Evolutionary conservation across 192 early-diverging fungal species (phyloP).

Genomic region (Blastocladiella britannica): DNA sequence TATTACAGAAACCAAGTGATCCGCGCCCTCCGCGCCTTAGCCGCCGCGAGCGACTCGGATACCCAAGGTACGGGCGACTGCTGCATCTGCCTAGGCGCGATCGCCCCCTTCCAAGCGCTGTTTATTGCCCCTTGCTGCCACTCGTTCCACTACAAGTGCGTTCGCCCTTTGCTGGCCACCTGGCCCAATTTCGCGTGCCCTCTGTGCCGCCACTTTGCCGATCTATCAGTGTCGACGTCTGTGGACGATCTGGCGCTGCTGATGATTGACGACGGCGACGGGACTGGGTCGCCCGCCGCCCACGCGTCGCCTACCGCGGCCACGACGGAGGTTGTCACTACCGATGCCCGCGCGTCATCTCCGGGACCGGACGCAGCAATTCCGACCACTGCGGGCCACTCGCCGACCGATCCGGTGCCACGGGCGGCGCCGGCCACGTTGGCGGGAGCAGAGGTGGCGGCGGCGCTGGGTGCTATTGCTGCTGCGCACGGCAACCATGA

Average conservation of each 20-base stretch:
- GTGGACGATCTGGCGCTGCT: neutral
- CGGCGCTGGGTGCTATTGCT: too few relatives aligned
- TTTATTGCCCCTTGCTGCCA: conserved; percentile 86
- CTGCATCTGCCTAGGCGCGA: conserved; percentile 76
- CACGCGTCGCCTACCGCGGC: too few relatives aligned
- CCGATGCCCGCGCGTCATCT: too few relatives aligned
- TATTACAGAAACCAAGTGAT: conserved; percentile 4
- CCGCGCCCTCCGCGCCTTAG: conserved; percentile 17
- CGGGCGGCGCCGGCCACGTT: too few relatives aligned
- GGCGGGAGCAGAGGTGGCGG: too few relatives aligned
- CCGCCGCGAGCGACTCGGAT: conserved; percentile 12
- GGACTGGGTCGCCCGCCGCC: too few relatives aligned
- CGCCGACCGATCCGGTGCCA: too few relatives aligned
- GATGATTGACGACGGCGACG: too few relatives aligned
- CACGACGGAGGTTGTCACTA: too few relatives aligned
- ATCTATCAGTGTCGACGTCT: conserved; percentile 56
- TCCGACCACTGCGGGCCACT: too few relatives aligned
- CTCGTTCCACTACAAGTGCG: conserved; percentile 84
- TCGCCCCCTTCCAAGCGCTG: conserved; percentile 69
- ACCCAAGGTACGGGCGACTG: conserved; percentile 56
- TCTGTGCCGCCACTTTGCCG: conserved; percentile 76
- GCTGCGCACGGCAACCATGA: too few relatives aligned
- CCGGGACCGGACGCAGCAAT: too few relatives aligned
- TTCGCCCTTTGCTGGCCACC: conserved; percentile 52
- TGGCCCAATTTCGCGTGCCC: conserved; percentile 67